A percentile compares a stretch with the other conserved stretches of the same genome.
These are phyloP conservation scores for Magnaporthales sp. DNA, from an alignment of 2,329 filamentous ascomycete genomes.

Conservation along the genomic window DNA sequence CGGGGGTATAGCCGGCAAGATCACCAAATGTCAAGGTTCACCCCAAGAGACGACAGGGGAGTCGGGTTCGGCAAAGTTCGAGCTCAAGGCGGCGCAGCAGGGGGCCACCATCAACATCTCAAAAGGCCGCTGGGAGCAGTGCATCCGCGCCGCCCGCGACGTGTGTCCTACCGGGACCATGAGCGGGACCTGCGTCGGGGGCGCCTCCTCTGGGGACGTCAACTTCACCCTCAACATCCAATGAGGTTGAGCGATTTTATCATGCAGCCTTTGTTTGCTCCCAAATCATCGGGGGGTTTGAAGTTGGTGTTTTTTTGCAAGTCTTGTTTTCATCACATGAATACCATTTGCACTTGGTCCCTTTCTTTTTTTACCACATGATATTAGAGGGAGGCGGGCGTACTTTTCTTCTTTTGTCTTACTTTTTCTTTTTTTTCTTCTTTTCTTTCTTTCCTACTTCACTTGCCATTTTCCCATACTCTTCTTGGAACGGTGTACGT, in stretches of 20 bases:
- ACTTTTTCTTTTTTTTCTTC: background rate
- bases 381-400: background rate
- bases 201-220: conserved; percentile 36
- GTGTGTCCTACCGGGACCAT: conserved; percentile 41
- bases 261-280: background rate
- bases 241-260: background rate
- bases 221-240: conserved; percentile 29
- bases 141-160: conserved; percentile 41
- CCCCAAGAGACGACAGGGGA: conserved; percentile 34
- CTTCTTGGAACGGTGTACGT: background rate
- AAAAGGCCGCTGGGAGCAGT: conserved; percentile 44
- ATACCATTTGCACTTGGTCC: background rate
- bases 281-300: background rate
- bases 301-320: background rate
- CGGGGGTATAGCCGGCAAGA: conserved; percentile 38
- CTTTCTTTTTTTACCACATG: background rate
- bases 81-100: conserved; percentile 27
- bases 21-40: conserved; percentile 34
- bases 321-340: background rate
- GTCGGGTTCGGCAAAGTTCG: conserved; percentile 39
- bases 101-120: conserved; percentile 43
- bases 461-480: background rate
- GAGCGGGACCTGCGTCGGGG: conserved; percentile 36
- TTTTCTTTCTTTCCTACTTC: background rate
- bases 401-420: background rate